These are phyloP conservation scores for Bryoerythrophyllum caledonicum DNA, from an alignment of 225 moss, liverwort and hornwort species.

Conservation along the genomic window DNA sequence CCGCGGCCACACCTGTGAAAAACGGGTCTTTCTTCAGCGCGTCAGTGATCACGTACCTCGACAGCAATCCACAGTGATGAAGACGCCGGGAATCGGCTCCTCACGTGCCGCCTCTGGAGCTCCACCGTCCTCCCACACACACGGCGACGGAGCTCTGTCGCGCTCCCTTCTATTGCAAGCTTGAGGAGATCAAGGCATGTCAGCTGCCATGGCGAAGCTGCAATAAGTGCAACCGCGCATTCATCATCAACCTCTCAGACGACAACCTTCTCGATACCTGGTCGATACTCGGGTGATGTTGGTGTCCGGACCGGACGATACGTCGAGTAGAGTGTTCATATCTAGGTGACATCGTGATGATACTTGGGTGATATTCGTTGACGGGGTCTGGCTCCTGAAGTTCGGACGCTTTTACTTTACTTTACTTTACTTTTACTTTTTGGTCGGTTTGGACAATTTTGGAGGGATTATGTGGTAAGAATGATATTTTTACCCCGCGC, in stretches of 20 bases:
- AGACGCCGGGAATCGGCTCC: constrained; percentile 13
- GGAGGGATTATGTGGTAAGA: no score
- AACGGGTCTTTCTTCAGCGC: no score
- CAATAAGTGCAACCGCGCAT: constrained; percentile 10
- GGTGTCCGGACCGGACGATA: no score
- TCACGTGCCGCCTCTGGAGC: not conserved
- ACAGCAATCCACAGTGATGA: not conserved
- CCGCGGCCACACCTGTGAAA: no score
- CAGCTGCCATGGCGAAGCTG: constrained; percentile 15
- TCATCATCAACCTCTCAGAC: constrained; percentile 12
- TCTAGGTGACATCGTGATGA: no score
- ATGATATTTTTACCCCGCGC: no score
- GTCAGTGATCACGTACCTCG: not conserved
- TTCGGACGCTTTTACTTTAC: no score
- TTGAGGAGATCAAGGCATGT: not conserved
- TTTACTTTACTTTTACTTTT: no score
- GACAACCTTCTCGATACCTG: not conserved
- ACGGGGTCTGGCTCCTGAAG: no score
- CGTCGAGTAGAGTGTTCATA: no score
- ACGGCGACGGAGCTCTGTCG: not conserved
- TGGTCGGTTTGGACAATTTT: no score
- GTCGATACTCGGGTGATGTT: not conserved
- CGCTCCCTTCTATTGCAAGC: not conserved
- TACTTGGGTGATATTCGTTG: no score
- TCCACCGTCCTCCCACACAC: not conserved